Base-by-base conservation (phyloP, 192 early-diverging fungal species). In the Backusella morwellensis region DNA sequence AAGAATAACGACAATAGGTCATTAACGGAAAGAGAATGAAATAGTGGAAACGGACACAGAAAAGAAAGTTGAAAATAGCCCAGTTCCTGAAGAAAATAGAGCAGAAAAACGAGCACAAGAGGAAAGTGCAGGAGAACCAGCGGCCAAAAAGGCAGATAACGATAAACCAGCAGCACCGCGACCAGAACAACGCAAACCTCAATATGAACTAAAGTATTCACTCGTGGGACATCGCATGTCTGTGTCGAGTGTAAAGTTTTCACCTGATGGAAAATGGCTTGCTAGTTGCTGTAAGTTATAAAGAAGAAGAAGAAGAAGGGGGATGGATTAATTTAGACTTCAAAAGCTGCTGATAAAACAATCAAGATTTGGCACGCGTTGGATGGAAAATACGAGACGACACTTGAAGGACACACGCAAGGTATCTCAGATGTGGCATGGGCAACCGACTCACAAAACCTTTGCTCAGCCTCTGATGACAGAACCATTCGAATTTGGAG, bases 341-440 rank as follows among this genome's bases (percentile, higher is more conserved):
- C 21, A 21, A n/a, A 67, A 96, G 95, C 97, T 35, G 95, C 96
- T 26, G 98, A 99, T 85, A 96, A 97, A 78, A 96, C 96, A 2
- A 90, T 99, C 35, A 92, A 95, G 80, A 89, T 99, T 74, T 99
- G 97, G 94, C 90, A 98, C 75, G 96, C 95, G 0, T 80, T 87
- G 59, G 92, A 93, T 74, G 96, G 96, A 54, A 89, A 92, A 81
- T 94, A 91, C 81, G 91, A 94, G 77, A 86, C 87, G 74, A 97
- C 95, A 1, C 84, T 98, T 75, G 91, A 92, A 77, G 98, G 97
- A 40, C 98, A 99, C 77, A 86, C 89, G 0, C 88, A 92, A 78
- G 98, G 98, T 35, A 93, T 99, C 21, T 98, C 97, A 2, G 98
- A 99, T 81, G 90, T 98, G 29, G 92, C 97, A 47, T 99, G 98